These are phyloP conservation scores for Pythium aristosporum DNA, from an alignment of 352 stramenopile species.

Conservation along the genomic window DNA sequence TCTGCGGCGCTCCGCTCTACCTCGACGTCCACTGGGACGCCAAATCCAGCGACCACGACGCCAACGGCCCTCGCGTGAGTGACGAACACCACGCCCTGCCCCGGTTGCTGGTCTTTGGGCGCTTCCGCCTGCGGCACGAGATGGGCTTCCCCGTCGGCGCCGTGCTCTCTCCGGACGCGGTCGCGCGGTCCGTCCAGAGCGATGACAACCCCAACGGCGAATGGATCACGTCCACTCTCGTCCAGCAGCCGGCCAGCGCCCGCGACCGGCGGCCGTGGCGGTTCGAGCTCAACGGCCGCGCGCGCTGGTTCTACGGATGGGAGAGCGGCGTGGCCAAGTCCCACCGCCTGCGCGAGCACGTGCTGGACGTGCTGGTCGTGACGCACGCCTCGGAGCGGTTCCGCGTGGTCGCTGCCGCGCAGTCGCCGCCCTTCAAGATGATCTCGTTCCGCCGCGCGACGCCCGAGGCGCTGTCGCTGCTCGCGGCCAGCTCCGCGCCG, in stretches of 20 bases:
- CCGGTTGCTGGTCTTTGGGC: conserved; percentile 37
- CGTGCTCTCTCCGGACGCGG: conserved; percentile 13
- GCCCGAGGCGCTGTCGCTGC: conserved; percentile 9
- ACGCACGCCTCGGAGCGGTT: not conserved
- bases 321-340: conserved; percentile 57
- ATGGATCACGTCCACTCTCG: conserved; percentile 41
- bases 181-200: conserved; percentile 40
- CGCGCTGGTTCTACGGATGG: conserved; percentile 69
- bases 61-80: not conserved
- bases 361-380: conserved; percentile 32
- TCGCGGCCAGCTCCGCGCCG: conserved; percentile 4
- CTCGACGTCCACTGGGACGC: conserved; percentile 30
- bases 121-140: conserved; percentile 39
- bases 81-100: conserved; percentile 4
- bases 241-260: conserved; percentile 2
- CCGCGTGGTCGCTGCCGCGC: conserved; percentile 2
- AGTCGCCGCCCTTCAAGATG: conserved; percentile 21
- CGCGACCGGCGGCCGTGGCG: not conserved
- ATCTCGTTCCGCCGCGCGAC: conserved; percentile 26
- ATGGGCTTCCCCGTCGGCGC: conserved; percentile 25
- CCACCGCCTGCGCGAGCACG: conserved; percentile 54
- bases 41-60: not conserved
- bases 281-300: conserved; percentile 50
- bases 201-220: conserved; percentile 53
- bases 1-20: conserved; percentile 51